Evolutionary conservation across 371 early-diverging fungal species (phyloP), one percentile per base, ranked within the genome.

Genomic region (Haplosporangium sp.): DNA sequence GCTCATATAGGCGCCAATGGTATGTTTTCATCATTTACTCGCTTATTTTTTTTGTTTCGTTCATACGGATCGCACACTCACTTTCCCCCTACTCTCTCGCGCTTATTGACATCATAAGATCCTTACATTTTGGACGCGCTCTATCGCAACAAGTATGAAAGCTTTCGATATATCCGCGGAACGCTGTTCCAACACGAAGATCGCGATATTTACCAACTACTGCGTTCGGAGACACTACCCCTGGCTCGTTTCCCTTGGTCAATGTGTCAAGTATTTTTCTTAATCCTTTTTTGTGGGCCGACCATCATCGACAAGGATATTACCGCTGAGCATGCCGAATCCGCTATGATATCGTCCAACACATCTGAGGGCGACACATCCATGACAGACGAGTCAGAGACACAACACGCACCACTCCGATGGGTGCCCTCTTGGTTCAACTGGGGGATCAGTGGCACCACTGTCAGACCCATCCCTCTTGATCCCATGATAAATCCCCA

Each of bases 381-480:
- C 4, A 29, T 29, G 29, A 29, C 29, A 4, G 29, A 29, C 29
- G 29, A 29, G 29, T 29, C 29, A 13, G 50, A 46, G 6, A 14
- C 20, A 11, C 14, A n/a, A 13, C 40, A 9, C 23, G 9, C 20
- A 7, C 5, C 20, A 46, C 21, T 7, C 46, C 45, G 18, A 41
- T n/a, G 18, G 43, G 10, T 47, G 10, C 65, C 65, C 7, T 57
- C 51, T 12, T 65, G 65, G 65, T 57, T 65, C 58, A 65, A 65
- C 48, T 38, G 47, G 36, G 65, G 65, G 6, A 11, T 5, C 29
- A 48, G 21, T 6, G n/a, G 16, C 5, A 21, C 40, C 5, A 12
- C 12, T 20, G 21, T 65, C n/a, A 57, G 20, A 1, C 65, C 65
- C 11, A 50, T 65, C 13, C 65, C 65, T 7, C 41, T 29, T 65